Percentiles rank a stretch among this genome's conserved stretches.
Conservation (phyloP, 306 rosid genomes). For the Urtica urens region DNA sequence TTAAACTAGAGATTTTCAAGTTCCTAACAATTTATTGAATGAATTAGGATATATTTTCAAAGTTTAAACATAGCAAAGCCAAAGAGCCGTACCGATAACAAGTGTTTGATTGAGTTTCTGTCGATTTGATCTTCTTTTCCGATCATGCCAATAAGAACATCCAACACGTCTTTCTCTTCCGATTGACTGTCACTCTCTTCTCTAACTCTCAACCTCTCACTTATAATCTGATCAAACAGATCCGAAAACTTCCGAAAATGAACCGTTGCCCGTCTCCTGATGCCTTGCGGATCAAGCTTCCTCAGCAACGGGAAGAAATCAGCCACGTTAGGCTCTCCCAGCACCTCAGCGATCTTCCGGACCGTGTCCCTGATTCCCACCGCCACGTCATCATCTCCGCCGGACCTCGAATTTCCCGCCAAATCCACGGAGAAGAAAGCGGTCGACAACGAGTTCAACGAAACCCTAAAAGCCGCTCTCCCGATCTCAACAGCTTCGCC, state of each 20-base stretch:
- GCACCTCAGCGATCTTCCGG: slow-evolving; percentile 4
- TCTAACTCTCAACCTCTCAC: not conserved
- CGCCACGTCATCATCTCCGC: not conserved
- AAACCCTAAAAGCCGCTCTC: slow-evolving; percentile 2
- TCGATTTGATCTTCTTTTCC: not conserved
- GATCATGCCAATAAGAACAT: slow-evolving; percentile 10
- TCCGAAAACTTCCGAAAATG: not conserved
- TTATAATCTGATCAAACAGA: slow-evolving; percentile 1
- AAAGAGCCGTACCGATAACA: no score
- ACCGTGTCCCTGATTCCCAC: not conserved
- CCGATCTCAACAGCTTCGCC: slow-evolving; percentile 11
- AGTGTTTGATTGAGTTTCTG: not conserved
- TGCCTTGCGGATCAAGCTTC: slow-evolving; percentile 19
- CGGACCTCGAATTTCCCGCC: no score
- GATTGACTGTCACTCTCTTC: not conserved
- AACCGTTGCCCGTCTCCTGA: not conserved
- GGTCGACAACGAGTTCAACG: slow-evolving; percentile 8
- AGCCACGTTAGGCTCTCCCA: slow-evolving; percentile 22
- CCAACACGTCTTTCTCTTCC: not conserved
- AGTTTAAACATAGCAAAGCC: no score
- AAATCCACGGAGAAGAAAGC: slow-evolving; percentile 5
- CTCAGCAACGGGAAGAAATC: slow-evolving; percentile 25
- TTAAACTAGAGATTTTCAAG: no score
- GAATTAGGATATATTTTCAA: no score
- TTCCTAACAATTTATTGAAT: no score